Percentiles rank a stretch among this genome's conserved stretches.
Conservation (phyloP, 2,329 filamentous ascomycete species). For the Fusarium sp. region DNA sequence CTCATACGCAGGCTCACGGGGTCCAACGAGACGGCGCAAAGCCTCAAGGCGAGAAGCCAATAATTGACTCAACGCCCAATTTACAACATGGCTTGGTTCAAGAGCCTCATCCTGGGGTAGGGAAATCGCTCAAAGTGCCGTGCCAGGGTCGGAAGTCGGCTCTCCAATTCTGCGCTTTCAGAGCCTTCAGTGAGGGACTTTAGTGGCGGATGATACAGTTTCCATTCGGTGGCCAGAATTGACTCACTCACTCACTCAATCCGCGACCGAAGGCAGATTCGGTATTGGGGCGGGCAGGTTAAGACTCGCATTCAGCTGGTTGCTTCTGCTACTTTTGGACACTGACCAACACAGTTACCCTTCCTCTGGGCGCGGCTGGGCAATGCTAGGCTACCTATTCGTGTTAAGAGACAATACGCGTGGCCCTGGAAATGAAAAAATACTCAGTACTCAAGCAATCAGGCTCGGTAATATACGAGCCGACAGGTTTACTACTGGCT, state of each 20-base stretch:
- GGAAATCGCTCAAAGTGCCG: neutral
- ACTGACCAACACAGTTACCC: neutral
- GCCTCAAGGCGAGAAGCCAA: neutral
- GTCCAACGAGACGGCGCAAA: neutral
- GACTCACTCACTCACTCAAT: conserved; percentile 19
- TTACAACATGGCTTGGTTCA: neutral
- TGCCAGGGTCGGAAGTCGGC: neutral
- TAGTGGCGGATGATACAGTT: conserved; percentile 6
- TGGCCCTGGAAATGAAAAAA: conserved; percentile 6
- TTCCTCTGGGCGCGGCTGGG: neutral
- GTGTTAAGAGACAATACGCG: conserved; percentile 8
- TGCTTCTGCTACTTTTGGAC: neutral
- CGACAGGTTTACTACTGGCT: neutral
- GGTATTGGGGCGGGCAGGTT: neutral
- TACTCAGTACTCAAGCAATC: neutral
- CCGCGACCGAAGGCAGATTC: neutral
- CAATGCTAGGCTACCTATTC: conserved; percentile 9
- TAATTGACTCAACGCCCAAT: neutral
- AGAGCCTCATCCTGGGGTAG: neutral
- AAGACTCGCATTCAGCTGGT: neutral
- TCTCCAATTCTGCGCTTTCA: neutral
- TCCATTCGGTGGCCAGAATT: conserved; percentile 1
- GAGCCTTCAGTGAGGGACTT: neutral
- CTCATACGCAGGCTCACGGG: neutral
- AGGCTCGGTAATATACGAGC: neutral